phyloP scores from a whole-genome alignment of 2,329 filamentous ascomycete species.

The Cryphonectria nitschkei region DNA sequence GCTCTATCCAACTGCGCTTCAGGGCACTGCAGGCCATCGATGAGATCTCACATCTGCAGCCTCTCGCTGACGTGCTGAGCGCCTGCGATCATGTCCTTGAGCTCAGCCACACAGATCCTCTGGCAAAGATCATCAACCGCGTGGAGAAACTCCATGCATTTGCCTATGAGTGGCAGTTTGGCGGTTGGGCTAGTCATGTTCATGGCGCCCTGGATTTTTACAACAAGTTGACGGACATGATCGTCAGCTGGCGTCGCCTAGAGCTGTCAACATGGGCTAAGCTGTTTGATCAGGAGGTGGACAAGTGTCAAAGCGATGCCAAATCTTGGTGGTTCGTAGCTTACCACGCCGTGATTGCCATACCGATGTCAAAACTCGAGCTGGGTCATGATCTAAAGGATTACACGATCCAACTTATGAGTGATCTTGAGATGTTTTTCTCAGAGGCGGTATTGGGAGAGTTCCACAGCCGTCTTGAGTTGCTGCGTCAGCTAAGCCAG shows the following conservation, averaged over 20 bases:
- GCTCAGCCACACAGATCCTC: slow-evolving; percentile 77
- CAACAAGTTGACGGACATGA: slow-evolving; percentile 75
- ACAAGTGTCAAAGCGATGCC: slow-evolving; percentile 76
- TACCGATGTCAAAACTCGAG: slow-evolving; percentile 68
- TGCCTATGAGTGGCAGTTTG: slow-evolving; percentile 91
- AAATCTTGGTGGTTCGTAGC: slow-evolving; percentile 96
- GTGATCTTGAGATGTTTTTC: slow-evolving; percentile 80
- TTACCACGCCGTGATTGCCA: slow-evolving; percentile 84
- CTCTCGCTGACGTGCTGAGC: slow-evolving; percentile 73
- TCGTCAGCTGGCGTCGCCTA: slow-evolving; percentile 87
- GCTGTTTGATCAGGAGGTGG: slow-evolving; percentile 81
- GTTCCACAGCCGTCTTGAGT: slow-evolving; percentile 70
- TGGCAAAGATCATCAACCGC: slow-evolving; percentile 83
- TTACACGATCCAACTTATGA: slow-evolving; percentile 72
- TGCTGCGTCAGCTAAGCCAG: slow-evolving; percentile 67
- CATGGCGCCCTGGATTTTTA: slow-evolving; percentile 73
- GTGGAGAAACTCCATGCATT: slow-evolving; percentile 85
- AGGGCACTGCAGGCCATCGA: slow-evolving; percentile 68
- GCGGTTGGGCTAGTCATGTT: slow-evolving; percentile 80
- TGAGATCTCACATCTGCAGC: slow-evolving; percentile 74
- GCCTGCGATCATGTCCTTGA: slow-evolving; percentile 76
- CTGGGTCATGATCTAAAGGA: slow-evolving; percentile 60
- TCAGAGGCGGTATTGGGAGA: slow-evolving; percentile 79
- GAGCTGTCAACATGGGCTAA: slow-evolving; percentile 92
- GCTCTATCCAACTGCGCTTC: slow-evolving; percentile 73